Conservation (phyloP, 2,329 filamentous ascomycete species). For the Bipolaris gigantea region DNA sequence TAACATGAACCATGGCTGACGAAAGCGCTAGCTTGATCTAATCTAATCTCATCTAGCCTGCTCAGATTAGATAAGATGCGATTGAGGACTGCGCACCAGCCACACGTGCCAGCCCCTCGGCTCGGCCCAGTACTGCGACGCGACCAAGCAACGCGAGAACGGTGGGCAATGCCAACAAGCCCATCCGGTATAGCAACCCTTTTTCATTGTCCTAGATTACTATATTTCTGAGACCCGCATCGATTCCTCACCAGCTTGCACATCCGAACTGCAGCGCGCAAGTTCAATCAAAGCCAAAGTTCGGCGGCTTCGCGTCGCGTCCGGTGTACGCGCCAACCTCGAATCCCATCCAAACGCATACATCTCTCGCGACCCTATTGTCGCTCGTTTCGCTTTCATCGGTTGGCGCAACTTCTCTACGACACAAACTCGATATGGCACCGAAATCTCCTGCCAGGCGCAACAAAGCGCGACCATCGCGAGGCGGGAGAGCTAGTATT, state of each 20-base stretch:
- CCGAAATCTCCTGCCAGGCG: constrained; percentile 31
- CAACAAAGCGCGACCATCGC: constrained; percentile 40
- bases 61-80: constrained; percentile 3
- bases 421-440: constrained; percentile 9
- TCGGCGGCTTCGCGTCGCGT: constrained; percentile 3
- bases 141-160: constrained; percentile 8
- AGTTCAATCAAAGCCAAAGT: not conserved
- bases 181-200: constrained; percentile 12
- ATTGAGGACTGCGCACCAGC: constrained; percentile 16
- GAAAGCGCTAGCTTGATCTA: not conserved
- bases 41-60: constrained; percentile 10
- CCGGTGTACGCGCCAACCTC: constrained; percentile 2
- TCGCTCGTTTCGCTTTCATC: not conserved
- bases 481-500: constrained; percentile 28
- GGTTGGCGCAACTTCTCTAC: not conserved
- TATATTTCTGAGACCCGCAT: not conserved
- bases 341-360: not conserved
- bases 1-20: constrained; percentile 25
- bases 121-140: constrained; percentile 8
- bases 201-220: not conserved
- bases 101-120: constrained; percentile 33
- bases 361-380: not conserved
- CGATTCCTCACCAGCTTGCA: not conserved
- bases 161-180: constrained; percentile 15
- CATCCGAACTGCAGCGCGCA: constrained; percentile 9